Evolutionary conservation across 2,329 filamentous ascomycete genomes (phyloP).

Genomic region (Trichoderma lentiforme): DNA sequence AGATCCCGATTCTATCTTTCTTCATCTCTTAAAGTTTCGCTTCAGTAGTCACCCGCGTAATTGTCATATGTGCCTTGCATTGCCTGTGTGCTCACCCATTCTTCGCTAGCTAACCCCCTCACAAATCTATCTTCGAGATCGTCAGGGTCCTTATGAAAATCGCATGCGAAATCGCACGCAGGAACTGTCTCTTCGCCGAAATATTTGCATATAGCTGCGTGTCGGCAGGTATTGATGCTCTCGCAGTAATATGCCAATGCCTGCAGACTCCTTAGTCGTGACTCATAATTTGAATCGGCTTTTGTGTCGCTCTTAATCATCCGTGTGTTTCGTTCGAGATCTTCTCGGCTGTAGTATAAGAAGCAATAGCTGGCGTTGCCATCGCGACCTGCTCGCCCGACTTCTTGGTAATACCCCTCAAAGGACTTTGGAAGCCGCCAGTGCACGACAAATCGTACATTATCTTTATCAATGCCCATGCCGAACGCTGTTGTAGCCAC

Average conservation of each 20-base stretch:
- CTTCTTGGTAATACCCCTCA: conserved; percentile 95
- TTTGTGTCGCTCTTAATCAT: conserved; percentile 48
- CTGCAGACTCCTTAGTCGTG: conserved; percentile 60
- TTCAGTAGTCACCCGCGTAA: conserved; percentile 41
- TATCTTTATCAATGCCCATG: conserved; percentile 96
- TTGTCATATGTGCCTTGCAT: conserved; percentile 56
- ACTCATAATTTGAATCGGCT: conserved; percentile 47
- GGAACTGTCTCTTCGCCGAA: conserved; percentile 65
- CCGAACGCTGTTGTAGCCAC: conserved; percentile 95
- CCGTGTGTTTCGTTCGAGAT: conserved; percentile 69
- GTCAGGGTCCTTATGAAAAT: conserved; percentile 68
- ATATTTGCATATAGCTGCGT: conserved; percentile 70
- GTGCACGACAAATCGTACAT: conserved; percentile 91
- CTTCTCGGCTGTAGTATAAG: conserved; percentile 85
- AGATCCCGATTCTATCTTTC: background rate
- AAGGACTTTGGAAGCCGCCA: conserved; percentile 94
- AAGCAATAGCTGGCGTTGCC: conserved; percentile 84
- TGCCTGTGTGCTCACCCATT: conserved; percentile 62
- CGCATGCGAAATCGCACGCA: conserved; percentile 70
- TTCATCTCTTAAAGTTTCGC: background rate
- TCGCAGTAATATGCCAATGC: conserved; percentile 80
- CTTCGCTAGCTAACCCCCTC: conserved; percentile 55
- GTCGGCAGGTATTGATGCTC: conserved; percentile 67
- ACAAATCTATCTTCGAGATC: conserved; percentile 56
- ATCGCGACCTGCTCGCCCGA: conserved; percentile 84